These are phyloP conservation scores for Musa schizocarpa DNA, from an alignment of 176 grass and related monocot genomes.

Conservation along the genomic window DNA sequence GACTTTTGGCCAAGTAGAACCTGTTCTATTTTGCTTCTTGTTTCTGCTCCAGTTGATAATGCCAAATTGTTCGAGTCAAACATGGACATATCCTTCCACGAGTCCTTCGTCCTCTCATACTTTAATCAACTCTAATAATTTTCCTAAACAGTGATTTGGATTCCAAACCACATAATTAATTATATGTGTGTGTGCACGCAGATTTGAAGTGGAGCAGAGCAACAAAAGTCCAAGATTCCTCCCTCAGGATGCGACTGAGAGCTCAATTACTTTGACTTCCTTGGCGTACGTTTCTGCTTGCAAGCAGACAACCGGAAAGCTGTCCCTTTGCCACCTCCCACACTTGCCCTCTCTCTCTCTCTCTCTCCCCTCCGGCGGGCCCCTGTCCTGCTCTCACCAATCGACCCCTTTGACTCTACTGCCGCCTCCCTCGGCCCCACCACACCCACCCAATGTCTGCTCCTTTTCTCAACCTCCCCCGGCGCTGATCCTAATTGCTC, in stretches of 20 bases:
- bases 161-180: too few species aligned
- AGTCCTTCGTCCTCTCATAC: too few species aligned
- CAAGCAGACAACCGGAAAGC: slow-evolving; percentile 44
- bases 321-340: slow-evolving; percentile 29
- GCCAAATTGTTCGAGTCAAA: too few species aligned
- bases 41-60: too few species aligned
- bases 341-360: background rate
- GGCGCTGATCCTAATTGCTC: background rate
- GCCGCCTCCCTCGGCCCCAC: slow-evolving; percentile 23
- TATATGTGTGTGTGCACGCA: too few species aligned
- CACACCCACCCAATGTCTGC: slow-evolving; percentile 8
- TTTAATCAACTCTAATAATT: too few species aligned
- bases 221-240: slow-evolving; percentile 65
- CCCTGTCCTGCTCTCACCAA: background rate
- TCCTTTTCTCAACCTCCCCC: background rate
- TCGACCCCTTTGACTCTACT: slow-evolving; percentile 27
- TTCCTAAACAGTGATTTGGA: too few species aligned
- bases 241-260: slow-evolving; percentile 21
- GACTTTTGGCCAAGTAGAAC: too few species aligned
- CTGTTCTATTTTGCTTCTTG: too few species aligned
- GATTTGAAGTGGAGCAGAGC: slow-evolving; percentile 24
- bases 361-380: background rate
- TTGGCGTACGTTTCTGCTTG: slow-evolving; percentile 20
- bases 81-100: too few species aligned
- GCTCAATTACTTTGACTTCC: slow-evolving; percentile 29